Conservation (phyloP, 139 green algal species). For the Marvania coccoides region DNA sequence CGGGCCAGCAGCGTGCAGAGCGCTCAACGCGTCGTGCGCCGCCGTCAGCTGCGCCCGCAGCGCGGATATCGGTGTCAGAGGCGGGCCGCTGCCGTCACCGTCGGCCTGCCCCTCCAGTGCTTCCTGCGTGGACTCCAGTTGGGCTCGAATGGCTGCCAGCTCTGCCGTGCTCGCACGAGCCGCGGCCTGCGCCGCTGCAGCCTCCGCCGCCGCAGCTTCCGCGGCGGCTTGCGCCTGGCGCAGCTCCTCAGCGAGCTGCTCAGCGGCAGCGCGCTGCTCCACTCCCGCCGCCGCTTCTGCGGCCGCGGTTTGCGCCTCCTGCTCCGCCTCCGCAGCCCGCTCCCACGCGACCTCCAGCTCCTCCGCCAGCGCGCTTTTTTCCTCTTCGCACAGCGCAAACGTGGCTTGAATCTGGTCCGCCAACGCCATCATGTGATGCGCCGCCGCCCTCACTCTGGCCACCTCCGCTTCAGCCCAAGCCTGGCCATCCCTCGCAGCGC, state of each 20-base stretch:
- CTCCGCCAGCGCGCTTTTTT: not conserved
- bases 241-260: not conserved
- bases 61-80: not conserved
- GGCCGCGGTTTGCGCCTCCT: not conserved
- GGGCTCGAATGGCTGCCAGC: not conserved
- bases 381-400: slow-evolving; percentile 24
- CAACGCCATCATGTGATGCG: slow-evolving; percentile 21
- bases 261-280: not conserved
- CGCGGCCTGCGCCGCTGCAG: not conserved
- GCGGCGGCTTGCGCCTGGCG: slow-evolving; percentile 2
- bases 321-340: not conserved
- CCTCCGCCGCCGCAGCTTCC: not conserved
- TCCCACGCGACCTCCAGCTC: slow-evolving; percentile 16
- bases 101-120: not conserved
- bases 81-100: not conserved
- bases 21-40: not conserved
- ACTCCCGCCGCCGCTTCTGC: not conserved
- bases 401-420: slow-evolving; percentile 18
- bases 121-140: slow-evolving; percentile 1
- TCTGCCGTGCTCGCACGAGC: not conserved
- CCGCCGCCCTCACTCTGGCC: slow-evolving; percentile 3
- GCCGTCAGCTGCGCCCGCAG: not conserved
- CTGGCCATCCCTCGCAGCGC: not conserved
- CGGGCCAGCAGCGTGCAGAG: not conserved
- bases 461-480: not conserved